These are phyloP conservation scores for Maudiozyma humilis DNA, from an alignment of 1,139 yeast genomes.

Conservation along the genomic window DNA sequence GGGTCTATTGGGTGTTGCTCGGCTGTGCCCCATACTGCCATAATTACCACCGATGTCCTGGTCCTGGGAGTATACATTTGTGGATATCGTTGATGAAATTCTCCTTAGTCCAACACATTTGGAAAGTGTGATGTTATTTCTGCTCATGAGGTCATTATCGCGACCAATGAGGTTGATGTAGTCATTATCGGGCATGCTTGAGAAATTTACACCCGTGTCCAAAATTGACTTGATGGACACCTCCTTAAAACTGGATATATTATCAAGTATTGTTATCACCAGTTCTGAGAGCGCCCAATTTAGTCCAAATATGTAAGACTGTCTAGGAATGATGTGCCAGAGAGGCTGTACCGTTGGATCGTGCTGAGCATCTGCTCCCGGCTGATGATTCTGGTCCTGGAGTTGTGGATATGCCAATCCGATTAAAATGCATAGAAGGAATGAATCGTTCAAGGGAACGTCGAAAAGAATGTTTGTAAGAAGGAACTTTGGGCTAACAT, in stretches of 20 bases:
- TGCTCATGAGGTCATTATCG: conserved; percentile 5
- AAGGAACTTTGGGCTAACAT: conserved; percentile 16
- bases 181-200: conserved; percentile 1
- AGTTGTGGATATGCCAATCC: conserved; percentile 32
- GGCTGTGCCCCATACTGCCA: background rate
- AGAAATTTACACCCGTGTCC: background rate
- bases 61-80: conserved; percentile 25
- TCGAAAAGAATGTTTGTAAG: conserved; percentile 24
- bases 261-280: conserved; percentile 21
- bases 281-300: conserved; percentile 31
- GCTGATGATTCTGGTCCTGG: conserved; percentile 16
- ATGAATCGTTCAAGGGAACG: conserved; percentile 29
- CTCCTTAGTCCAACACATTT: conserved; percentile 27
- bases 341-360: background rate
- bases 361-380: background rate
- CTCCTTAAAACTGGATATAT: conserved; percentile 25
- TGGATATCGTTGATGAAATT: conserved; percentile 26
- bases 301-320: conserved; percentile 30
- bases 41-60: conserved; percentile 4
- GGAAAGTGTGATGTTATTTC: conserved; percentile 26
- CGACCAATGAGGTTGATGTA: conserved; percentile 1
- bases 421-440: conserved; percentile 27
- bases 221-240: conserved; percentile 9
- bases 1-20: background rate
- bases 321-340: conserved; percentile 33